These are phyloP conservation scores for Groenewaldozyma auringiensis DNA, from an alignment of 1,139 yeast genomes.

Conservation along the genomic window DNA sequence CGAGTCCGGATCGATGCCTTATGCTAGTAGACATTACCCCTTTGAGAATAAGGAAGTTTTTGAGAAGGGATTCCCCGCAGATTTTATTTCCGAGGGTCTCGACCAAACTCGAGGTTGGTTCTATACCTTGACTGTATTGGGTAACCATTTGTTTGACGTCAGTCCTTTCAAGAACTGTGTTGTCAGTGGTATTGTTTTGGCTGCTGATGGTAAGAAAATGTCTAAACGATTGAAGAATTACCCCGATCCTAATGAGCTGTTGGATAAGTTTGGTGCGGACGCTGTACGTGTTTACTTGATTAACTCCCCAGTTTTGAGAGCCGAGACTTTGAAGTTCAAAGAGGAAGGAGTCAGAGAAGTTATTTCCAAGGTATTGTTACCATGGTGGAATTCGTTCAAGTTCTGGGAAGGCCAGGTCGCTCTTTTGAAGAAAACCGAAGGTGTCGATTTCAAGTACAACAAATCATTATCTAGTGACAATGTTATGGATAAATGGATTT, in stretches of 20 bases:
- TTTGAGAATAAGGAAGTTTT: constrained; percentile 75
- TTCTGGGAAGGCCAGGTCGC: constrained; percentile 94
- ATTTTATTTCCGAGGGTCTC: constrained; percentile 95
- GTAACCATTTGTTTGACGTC: constrained; percentile 85
- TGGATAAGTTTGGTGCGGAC: constrained; percentile 93
- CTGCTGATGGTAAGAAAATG: constrained; percentile 99
- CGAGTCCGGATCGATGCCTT: constrained; percentile 99
- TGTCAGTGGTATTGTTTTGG: constrained; percentile 93
- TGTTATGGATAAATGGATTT: constrained; percentile 96
- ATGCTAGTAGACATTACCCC: constrained; percentile 94
- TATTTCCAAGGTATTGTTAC: constrained; percentile 87
- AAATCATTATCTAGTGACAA: constrained; percentile 56
- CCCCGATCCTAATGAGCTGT: constrained; percentile 83
- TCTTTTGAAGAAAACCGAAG: constrained; percentile 66
- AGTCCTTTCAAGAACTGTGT: constrained; percentile 95
- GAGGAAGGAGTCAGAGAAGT: constrained; percentile 99
- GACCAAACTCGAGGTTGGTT: constrained; percentile 99
- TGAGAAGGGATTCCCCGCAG: constrained; percentile 79
- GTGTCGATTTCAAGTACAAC: constrained; percentile 66
- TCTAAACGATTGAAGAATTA: constrained; percentile 96
- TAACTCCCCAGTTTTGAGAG: constrained; percentile 94
- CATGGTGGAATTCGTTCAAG: constrained; percentile 98
- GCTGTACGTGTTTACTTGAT: constrained; percentile 91
- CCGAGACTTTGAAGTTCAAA: constrained; percentile 92
- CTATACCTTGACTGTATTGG: constrained; percentile 90